Conservation (phyloP, 1,139 yeast species). For the Geotrichum armillariae region DNA sequence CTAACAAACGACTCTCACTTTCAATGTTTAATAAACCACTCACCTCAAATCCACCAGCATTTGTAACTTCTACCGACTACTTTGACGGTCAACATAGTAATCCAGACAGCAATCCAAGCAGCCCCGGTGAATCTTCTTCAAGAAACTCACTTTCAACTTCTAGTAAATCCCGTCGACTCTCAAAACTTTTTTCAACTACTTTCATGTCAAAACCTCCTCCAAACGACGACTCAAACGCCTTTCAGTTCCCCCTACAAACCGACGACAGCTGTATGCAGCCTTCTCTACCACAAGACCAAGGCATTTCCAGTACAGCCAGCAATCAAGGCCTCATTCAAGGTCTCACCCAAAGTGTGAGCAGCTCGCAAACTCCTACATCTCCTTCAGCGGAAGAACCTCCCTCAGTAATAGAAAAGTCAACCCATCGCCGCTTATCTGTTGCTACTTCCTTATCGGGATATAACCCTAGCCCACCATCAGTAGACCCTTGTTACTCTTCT, state of each 20-base stretch:
- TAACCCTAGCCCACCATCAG: constrained; percentile 10
- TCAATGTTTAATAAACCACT: not conserved
- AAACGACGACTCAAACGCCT: not conserved
- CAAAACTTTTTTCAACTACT: constrained; percentile 4
- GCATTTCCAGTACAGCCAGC: not conserved
- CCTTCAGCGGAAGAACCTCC: not conserved
- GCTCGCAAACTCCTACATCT: not conserved
- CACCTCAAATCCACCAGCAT: not conserved
- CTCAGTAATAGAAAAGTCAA: not conserved
- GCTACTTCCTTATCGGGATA: not conserved
- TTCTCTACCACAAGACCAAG: not conserved
- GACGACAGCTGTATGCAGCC: not conserved
- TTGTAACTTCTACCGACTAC: not conserved
- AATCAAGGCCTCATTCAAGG: not conserved
- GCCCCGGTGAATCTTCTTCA: not conserved
- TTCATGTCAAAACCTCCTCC: not conserved
- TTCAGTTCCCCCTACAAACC: not conserved
- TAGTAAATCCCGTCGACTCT: constrained; percentile 7
- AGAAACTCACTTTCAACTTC: not conserved
- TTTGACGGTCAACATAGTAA: not conserved
- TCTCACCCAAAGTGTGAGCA: not conserved
- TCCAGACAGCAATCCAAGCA: not conserved
- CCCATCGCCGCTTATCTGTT: not conserved
- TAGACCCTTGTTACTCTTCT: constrained; percentile 4
- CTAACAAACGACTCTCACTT: not conserved